phyloP scores from a whole-genome alignment of 1,284 basidiomycete species.

The Boletus sp. region DNA sequence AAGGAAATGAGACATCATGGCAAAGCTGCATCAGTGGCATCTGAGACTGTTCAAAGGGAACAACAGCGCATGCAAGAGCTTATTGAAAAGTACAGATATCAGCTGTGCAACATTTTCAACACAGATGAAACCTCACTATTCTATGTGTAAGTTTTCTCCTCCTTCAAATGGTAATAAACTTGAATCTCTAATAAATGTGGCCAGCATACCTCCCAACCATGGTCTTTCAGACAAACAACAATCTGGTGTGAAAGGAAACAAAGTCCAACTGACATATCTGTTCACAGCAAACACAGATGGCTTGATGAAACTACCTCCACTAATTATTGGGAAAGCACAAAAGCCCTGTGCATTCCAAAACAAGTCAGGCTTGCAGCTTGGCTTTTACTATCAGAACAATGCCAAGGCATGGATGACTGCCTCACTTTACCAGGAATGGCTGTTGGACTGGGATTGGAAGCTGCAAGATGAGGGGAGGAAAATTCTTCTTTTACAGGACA shows the following conservation, averaged over 20 bases:
- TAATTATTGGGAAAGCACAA: constrained; percentile 28
- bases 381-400: constrained; percentile 27
- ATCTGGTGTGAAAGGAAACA: neutral
- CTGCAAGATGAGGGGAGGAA: neutral
- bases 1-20: no score
- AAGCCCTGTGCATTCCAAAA: constrained; percentile 20
- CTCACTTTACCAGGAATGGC: constrained; percentile 17
- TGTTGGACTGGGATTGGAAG: neutral
- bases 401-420: constrained; percentile 30
- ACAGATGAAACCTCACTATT: no score
- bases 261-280: constrained; percentile 14
- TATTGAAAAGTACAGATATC: no score
- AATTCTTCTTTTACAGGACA: constrained; percentile 7
- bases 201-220: no score
- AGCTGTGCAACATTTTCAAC: no score
- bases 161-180: no score
- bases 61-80: no score
- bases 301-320: constrained; percentile 13
- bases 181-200: no score
- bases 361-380: constrained; percentile 12
- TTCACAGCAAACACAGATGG: constrained; percentile 26
- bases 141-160: no score
- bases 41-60: no score
- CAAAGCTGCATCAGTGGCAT: no score
- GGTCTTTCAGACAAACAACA: neutral